Conservation (phyloP, 208 protist genomes). For the Acanthamoeba sp. region DNA sequence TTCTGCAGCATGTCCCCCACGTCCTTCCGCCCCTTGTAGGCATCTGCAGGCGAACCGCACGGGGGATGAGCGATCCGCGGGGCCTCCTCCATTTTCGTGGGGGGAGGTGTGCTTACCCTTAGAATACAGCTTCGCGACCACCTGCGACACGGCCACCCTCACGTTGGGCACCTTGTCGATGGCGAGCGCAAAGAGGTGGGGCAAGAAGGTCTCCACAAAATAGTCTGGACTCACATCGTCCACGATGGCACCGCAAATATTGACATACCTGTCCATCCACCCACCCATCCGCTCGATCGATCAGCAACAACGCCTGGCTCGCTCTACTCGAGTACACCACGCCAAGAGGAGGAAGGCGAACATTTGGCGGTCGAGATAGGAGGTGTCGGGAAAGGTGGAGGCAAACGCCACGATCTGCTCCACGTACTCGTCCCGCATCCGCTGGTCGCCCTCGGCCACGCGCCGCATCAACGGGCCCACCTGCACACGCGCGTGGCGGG, state of each 20-base stretch:
- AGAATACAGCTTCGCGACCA: slow-evolving; percentile 15
- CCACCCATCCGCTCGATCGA: not conserved
- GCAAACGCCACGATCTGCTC: slow-evolving; percentile 63
- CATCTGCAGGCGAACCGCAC: not conserved
- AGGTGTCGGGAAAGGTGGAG: slow-evolving; percentile 43
- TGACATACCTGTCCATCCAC: not conserved
- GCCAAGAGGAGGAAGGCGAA: not conserved
- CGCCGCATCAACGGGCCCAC: slow-evolving; percentile 58
- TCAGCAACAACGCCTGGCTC: not conserved
- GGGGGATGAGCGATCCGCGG: too few species aligned
- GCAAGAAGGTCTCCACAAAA: slow-evolving; percentile 21
- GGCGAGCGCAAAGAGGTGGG: not conserved
- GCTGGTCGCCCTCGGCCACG: slow-evolving; percentile 24
- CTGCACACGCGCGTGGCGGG: not conserved
- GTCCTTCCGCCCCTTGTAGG: not conserved
- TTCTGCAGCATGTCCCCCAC: not conserved
- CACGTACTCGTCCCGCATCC: slow-evolving; percentile 41
- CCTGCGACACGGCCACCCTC: slow-evolving; percentile 14
- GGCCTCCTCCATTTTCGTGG: too few species aligned
- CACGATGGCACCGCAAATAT: slow-evolving; percentile 44
- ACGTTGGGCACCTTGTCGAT: slow-evolving; percentile 42
- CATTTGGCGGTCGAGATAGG: slow-evolving; percentile 63
- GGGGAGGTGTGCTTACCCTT: not conserved
- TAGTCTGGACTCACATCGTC: not conserved
- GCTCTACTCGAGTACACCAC: not conserved